Conservation (phyloP, 345 rosid genomes). For the Gossypium ekmanianum region DNA sequence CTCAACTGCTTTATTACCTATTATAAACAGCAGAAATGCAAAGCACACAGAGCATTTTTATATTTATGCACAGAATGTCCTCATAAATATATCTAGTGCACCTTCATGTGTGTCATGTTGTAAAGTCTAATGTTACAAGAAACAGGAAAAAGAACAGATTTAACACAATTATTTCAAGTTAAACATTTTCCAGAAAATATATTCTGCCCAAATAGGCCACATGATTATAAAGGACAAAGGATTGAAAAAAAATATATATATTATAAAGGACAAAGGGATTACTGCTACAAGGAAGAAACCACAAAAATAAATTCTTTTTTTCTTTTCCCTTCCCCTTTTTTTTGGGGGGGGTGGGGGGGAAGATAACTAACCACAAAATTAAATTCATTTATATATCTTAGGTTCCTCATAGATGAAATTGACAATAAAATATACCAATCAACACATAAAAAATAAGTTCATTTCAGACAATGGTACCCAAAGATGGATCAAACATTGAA, state of each 20-base stretch:
- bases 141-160: not conserved
- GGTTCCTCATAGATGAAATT: not conserved
- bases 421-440: not conserved
- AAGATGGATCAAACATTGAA: not conserved
- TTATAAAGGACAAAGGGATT: not conserved
- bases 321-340: not conserved
- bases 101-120: not conserved
- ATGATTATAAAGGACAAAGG: not conserved
- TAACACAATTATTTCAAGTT: not conserved
- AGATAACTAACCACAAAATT: not conserved
- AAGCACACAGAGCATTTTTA: slow-evolving; percentile 1
- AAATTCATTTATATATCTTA: not conserved
- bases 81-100: not conserved
- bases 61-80: not conserved
- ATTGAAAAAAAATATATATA: too few species aligned
- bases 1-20: slow-evolving; percentile 31
- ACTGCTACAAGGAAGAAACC: not conserved
- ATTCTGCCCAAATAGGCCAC: not conserved
- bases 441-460: not conserved
- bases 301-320: not conserved
- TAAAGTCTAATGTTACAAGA: not conserved
- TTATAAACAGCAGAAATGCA: slow-evolving; percentile 18
- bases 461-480: not conserved
- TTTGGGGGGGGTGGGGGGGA: too few species aligned
- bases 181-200: not conserved